Evolutionary conservation across 345 rosid genomes (phyloP), one percentile per base, ranked within the genome.

Genomic region (Eucalyptus tenuipes): DNA sequence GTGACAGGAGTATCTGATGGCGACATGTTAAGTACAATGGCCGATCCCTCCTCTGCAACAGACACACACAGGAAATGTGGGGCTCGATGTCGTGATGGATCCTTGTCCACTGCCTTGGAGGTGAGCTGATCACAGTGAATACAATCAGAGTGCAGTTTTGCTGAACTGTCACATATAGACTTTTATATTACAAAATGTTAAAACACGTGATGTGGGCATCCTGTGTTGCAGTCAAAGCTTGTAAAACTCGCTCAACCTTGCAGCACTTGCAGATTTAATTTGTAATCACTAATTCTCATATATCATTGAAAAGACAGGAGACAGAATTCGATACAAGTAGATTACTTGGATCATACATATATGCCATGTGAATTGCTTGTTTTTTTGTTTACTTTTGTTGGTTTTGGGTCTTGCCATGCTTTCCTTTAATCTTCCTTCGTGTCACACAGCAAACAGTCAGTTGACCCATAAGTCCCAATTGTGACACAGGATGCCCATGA

Each of bases 11-110:
- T 84, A 87, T 91, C 59, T 45, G 93, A 91, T 79, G 92, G 50
- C 55, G 96, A 94, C 86, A 91, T 93, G 87, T 91, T 91, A 42
- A 95, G 91, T 82, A 85, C 87, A 87, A 96, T 89, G 37, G 93
- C 91, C 15, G 95, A 92, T 89, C 90, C 92, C 88, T 91, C 93
- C 55, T 92, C 96, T 90, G 92, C 94, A 89, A 96, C 45, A 48
- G 94, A 93, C 18, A 97, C 95, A 48, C 98, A 95, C 40, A 89
- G 91, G 88, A 95, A 97, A 89, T 97, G 99, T 10, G 95, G 95
- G 85, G 95, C 89, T 29, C 97, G 94, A 89, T 98, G n/a, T 90
- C 96, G 93, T 29, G 94, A 59, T 61, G 92, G 90, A 90, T 94
- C 94, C 91, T 97, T 97, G 86, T 95, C 97, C 89, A 95, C 97